phyloP scores from a whole-genome alignment of 2,329 filamentous ascomycete genomes.

The Cercospora sesami region DNA sequence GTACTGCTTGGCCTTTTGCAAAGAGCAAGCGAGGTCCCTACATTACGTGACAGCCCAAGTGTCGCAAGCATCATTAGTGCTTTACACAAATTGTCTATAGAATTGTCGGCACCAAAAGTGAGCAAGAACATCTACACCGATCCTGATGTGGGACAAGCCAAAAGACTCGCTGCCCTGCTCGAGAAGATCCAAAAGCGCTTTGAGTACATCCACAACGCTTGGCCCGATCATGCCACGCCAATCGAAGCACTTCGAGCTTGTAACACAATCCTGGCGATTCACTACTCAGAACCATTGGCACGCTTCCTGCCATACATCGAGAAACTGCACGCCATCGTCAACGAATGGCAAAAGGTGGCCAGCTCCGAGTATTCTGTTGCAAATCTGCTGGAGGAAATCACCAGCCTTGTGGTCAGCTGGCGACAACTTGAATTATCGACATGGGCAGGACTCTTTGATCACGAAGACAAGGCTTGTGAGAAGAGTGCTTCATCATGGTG shows the following conservation, averaged over 20 bases:
- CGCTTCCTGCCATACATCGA: slow-evolving; percentile 84
- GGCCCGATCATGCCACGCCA: slow-evolving; percentile 76
- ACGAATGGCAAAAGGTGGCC: slow-evolving; percentile 95
- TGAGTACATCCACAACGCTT: slow-evolving; percentile 62
- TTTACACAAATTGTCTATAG: slow-evolving; percentile 9
- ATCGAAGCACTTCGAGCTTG: slow-evolving; percentile 75
- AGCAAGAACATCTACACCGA: slow-evolving; percentile 79
- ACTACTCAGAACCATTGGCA: slow-evolving; percentile 79
- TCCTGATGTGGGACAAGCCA: slow-evolving; percentile 71
- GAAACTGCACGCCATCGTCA: slow-evolving; percentile 77
- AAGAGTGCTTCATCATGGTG: slow-evolving; percentile 88
- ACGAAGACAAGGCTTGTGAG: slow-evolving; percentile 73
- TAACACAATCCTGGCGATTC: slow-evolving; percentile 71
- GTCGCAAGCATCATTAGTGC: slow-evolving; percentile 7
- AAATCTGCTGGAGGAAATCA: slow-evolving; percentile 72
- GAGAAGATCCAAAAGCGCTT: slow-evolving; percentile 72
- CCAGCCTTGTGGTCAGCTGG: slow-evolving; percentile 81
- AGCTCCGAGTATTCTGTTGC: slow-evolving; percentile 73
- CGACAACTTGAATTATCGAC: slow-evolving; percentile 86
- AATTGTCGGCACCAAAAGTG: slow-evolving; percentile 1
- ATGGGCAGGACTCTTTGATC: slow-evolving; percentile 85
- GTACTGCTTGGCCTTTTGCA: slow-evolving; percentile 25
- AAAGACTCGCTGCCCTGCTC: slow-evolving; percentile 69
- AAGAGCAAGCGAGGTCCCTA: slow-evolving; percentile 10
- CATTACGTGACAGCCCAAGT: slow-evolving; percentile 6